Evolutionary conservation across 108 stramenopile genomes (phyloP), one percentile per base, ranked within the genome.

Genomic region (Fistulifera pelliculosa): DNA sequence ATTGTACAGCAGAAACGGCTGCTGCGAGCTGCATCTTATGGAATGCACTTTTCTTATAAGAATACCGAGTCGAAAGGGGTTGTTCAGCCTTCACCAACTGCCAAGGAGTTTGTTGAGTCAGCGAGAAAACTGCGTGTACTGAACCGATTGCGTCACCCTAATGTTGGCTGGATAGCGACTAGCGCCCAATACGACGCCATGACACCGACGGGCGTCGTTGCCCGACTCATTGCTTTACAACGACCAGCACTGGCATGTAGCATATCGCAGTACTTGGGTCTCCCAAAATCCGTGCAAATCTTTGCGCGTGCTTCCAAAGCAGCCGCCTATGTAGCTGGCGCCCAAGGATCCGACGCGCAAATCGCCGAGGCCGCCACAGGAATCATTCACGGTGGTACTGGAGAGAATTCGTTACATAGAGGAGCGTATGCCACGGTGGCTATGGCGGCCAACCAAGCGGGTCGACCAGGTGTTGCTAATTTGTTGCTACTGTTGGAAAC

Each of bases 11-110:
- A 97, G 69, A 87, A 94, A 57, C 61, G 79, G n/a, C 73, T 95
- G 54, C 70, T 97, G 51, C 63, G 88, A 12, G 96, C 96, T 11
- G 96, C 94, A 24, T 86, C 86, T 12, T 94, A 91, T 59, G 96
- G 94, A 2, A 90, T 95, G 74, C 87, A 93, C 48, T 95, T 97
- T 64, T 60, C 77, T 13, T 81, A 77, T 54, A 83, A 79, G 28
- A 77, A 76, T 61, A 69, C 43, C 8, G 15, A 27, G 23, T 62
- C 71, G 44, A 56, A 61, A 18, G 67, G 55, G 26, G 60, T 56
- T 40, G 38, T 69, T 21, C 44, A 74, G 58, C 90, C 85, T 18
- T 76, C 81, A 5, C 43, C 47, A 10, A 70, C 73, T 17, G 79
- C 83, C 19, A 28, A 56, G 3, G 56, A 70, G 19, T 94, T 94